Percentiles rank a stretch among this genome's conserved stretches.
Conservation (phyloP, 1,139 yeast genomes). For the Wickerhamomyces sp. region DNA sequence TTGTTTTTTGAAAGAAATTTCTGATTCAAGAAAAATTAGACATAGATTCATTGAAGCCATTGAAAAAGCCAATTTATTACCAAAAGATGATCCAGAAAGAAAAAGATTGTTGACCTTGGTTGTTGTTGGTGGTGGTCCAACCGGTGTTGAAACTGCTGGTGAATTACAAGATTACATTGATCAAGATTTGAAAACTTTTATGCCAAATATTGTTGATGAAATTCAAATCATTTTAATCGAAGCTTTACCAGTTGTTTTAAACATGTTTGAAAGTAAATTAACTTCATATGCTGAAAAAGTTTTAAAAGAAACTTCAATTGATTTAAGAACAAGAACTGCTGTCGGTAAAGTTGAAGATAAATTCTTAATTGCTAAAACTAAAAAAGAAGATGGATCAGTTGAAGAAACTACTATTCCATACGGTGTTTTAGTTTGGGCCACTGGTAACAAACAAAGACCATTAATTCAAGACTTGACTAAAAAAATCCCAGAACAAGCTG, state of each 20-base stretch:
- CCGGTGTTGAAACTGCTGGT: constrained; percentile 96
- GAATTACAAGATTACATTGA: constrained; percentile 92
- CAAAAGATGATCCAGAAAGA: constrained; percentile 71
- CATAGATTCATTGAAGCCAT: constrained; percentile 72
- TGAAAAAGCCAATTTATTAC: constrained; percentile 77
- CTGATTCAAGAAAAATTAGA: constrained; percentile 77
- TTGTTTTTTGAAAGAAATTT: constrained; percentile 78
- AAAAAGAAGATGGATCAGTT: constrained; percentile 59
- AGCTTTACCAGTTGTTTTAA: constrained; percentile 87
- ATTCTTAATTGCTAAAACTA: constrained; percentile 63
- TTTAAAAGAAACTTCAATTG: constrained; percentile 73
- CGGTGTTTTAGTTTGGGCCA: constrained; percentile 94
- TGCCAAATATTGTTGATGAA: constrained; percentile 80
- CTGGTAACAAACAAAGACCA: constrained; percentile 90
- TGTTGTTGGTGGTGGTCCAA: constrained; percentile 95
- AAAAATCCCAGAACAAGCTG: constrained; percentile 78
- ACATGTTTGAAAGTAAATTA: constrained; percentile 79
- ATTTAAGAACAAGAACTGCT: constrained; percentile 77
- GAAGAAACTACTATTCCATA: constrained; percentile 64
- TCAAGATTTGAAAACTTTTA: constrained; percentile 84
- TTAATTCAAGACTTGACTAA: constrained; percentile 65
- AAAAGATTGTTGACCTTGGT: constrained; percentile 76
- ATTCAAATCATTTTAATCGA: constrained; percentile 81
- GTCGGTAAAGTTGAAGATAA: constrained; percentile 77
- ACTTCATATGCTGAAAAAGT: constrained; percentile 81